Evolutionary conservation across 352 stramenopile species (phyloP), one percentile per base, ranked within the genome.

Genomic region (Phytophthora pisi): DNA sequence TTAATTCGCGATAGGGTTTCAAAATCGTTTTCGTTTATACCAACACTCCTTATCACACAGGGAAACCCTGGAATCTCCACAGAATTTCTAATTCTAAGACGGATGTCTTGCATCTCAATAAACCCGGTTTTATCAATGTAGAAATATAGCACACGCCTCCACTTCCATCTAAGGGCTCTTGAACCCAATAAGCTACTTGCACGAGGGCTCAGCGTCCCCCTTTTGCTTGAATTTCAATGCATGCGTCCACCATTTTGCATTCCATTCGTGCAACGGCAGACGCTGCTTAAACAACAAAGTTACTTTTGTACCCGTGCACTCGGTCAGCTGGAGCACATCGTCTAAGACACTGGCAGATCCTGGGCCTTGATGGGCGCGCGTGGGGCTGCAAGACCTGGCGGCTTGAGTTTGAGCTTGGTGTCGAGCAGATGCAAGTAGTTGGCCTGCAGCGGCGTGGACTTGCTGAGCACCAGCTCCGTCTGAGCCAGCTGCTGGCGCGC

Each of bases 401-500:
- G 73, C 55, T 72, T 73, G 0, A 75, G 15, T 11, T 66, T 51
- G 5, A 43, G 45, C 36, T 70, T 81, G 24, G 50, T 59, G 56
- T 89, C 57, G 36, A 93, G 64, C 61, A 93, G 46, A 54, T 89
- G 78, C 51, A 92, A 50, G 72, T 92, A 91, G 46, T 76, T 91
- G 46, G 84, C 75, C 67, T 91, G 82, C 56, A 94, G 57, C 5
- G 71, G 81, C 52, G 84, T 89, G 6, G 75, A 72, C 67, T 91
- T 92, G 46, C 58, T 77, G 24, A 94, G 84, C 57, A 91, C 86
- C 3, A 82, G 57, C 26, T 92, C 79, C 4, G 78, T 72, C 34
- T 86, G 70, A 9, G 71, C 65, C n/a, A 94, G 56, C 43, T 85
- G 72, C 20, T 77, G 51, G 23, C 70, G 74, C 6, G 80, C 70